These are phyloP conservation scores for Neurospora tetraspora DNA, from an alignment of 495 filamentous ascomycete species.

Conservation along the genomic window DNA sequence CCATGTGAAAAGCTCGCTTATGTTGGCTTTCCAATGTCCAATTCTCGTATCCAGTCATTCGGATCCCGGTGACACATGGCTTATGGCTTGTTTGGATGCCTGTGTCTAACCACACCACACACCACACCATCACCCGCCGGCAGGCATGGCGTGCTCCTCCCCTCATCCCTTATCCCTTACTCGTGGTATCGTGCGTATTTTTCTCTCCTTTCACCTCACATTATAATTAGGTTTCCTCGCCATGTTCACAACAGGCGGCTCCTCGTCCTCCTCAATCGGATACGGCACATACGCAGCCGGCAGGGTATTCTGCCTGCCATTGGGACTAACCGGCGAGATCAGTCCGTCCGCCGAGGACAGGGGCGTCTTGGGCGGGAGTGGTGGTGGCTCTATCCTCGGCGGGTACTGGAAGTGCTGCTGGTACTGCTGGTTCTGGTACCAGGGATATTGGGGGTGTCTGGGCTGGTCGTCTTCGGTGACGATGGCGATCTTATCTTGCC, in stretches of 20 bases:
- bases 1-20: not conserved
- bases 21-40: not conserved
- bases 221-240: conserved; percentile 75
- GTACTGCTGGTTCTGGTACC: conserved; percentile 30
- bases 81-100: not conserved
- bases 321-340: not conserved
- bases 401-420: conserved; percentile 35
- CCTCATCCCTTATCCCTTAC: not conserved
- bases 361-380: conserved; percentile 77
- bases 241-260: conserved; percentile 72
- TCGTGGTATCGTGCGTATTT: not conserved
- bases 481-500: conserved; percentile 53
- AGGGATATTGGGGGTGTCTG: conserved; percentile 13
- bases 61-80: not conserved
- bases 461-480: conserved; percentile 48
- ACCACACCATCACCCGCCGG: not conserved
- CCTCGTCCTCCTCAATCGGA: conserved; percentile 69
- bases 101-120: not conserved
- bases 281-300: conserved; percentile 45
- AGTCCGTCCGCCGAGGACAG: conserved; percentile 31
- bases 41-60: not conserved
- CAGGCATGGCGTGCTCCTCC: not conserved
- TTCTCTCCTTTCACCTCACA: conserved; percentile 29
- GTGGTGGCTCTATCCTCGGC: conserved; percentile 54
- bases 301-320: conserved; percentile 18